Evolutionary conservation across 2,329 filamentous ascomycete species (phyloP).

Genomic region (Pseudogymnoascus sp.): DNA sequence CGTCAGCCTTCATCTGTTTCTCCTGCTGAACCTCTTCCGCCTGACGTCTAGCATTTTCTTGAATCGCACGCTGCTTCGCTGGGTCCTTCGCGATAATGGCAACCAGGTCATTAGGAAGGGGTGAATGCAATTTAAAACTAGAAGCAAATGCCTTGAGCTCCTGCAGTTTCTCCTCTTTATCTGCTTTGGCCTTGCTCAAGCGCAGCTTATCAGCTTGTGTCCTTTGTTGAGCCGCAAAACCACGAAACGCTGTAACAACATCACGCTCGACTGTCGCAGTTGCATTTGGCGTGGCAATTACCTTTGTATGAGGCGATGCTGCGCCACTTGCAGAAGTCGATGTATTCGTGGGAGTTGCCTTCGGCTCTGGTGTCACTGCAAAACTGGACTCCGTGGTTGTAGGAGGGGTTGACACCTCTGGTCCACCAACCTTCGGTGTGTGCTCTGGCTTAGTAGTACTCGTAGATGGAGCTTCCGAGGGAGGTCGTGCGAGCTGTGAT

Average conservation of each 20-base stretch:
- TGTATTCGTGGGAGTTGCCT: conserved; percentile 21
- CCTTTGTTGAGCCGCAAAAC: conserved; percentile 50
- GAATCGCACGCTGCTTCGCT: conserved; percentile 86
- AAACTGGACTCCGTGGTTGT: conserved; percentile 22
- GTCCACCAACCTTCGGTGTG: conserved; percentile 13
- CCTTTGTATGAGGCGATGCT: conserved; percentile 22
- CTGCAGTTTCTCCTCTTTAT: conserved; percentile 86
- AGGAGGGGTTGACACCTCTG: conserved; percentile 23
- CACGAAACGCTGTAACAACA: conserved; percentile 54
- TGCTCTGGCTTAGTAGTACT: conserved; percentile 15
- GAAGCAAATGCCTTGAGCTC: conserved; percentile 92
- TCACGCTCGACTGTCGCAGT: conserved; percentile 54
- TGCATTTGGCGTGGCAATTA: conserved; percentile 39
- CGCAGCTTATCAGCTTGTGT: conserved; percentile 48
- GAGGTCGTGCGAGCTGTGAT: conserved; percentile 56
- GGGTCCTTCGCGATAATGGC: conserved; percentile 95
- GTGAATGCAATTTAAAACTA: conserved; percentile 89
- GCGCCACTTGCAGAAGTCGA: conserved; percentile 29
- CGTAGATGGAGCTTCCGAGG: conserved; percentile 24
- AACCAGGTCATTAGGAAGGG: conserved; percentile 83
- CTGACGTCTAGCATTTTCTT: conserved; percentile 75
- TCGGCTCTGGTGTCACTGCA: conserved; percentile 22
- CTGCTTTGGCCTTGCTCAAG: conserved; percentile 52
- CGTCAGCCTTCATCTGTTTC: conserved; percentile 36
- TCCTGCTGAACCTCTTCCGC: conserved; percentile 44